Evolutionary conservation across 805 yeast species (phyloP), one percentile per base, ranked within the genome.

Genomic region (Starmera amethionina): DNA sequence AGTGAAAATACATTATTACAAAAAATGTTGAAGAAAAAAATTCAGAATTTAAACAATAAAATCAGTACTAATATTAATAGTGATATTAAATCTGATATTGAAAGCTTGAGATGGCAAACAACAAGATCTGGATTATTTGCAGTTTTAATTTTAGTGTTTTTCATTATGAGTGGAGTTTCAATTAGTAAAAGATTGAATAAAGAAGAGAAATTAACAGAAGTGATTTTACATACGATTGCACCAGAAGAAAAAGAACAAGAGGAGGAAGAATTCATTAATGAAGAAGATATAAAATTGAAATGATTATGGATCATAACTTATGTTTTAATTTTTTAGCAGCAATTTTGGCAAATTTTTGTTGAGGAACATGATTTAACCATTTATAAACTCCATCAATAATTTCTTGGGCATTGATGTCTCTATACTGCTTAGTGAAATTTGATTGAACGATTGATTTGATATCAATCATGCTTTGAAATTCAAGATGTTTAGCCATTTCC

Each of bases 81-180:
- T 30, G 93, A 85, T 8, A 73, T 88, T 56, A 77, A 86, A 54
- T 80, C 93, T 0, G 93, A 87, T 42, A 84, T 87, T 42, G 98
- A 90, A 61, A 77, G 80, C 43, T 68, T 90, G 45, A 70, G 97
- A 51, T 90, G 98, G 98, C 87, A 86, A 54, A 77, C 90, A 35
- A 88, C 96, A 2, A 70, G 96, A 42, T 75, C 93, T 57, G 97
- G 97, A 9, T 65, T 93, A 30, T 67, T 84, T 35, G 85, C 93
- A 2, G 79, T 88, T 30, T 60, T 83, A 18, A 65, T 79, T 1
- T 68, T 82, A 46, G 84, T 84, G 2, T 73, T 77, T 41, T 67
- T 77, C 18, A 68, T 79, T 5, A 69, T 84, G 59, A 73, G 77
- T 48, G 75, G 79, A 36, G 71, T 58, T 36, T 69, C 58, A 18